Evolutionary conservation across 176 grass and related monocot genomes (phyloP).

Genomic region (Oryza australiensis): DNA sequence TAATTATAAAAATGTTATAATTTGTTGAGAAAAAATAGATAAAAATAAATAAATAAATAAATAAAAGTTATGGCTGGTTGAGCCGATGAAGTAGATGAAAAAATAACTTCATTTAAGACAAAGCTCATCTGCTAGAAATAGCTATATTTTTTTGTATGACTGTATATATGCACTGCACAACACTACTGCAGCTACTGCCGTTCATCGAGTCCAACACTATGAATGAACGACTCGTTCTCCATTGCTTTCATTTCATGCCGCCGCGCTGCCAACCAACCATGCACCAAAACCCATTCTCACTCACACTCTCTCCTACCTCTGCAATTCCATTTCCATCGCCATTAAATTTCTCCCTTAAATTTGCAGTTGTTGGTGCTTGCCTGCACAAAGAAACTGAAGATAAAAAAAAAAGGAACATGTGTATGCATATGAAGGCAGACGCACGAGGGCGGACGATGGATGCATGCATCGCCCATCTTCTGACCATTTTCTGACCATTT

Average conservation of each 20-base stretch:
- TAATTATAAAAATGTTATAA: too few relatives aligned
- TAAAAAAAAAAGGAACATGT: neutral
- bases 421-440: neutral
- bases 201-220: slow-evolving; percentile 9
- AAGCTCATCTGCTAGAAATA: too few relatives aligned
- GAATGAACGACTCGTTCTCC: neutral
- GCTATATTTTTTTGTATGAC: too few relatives aligned
- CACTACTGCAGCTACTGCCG: neutral
- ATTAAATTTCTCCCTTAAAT: neutral
- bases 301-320: neutral
- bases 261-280: slow-evolving; percentile 15
- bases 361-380: neutral
- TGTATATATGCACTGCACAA: too few relatives aligned
- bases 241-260: slow-evolving; percentile 8
- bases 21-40: too few relatives aligned
- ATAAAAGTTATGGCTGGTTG: too few relatives aligned
- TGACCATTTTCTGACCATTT: slow-evolving; percentile 23
- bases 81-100: too few relatives aligned
- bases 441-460: neutral
- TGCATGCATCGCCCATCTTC: neutral
- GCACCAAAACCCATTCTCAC: neutral
- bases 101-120: too few relatives aligned
- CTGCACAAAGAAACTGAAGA: too few relatives aligned
- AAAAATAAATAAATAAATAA: too few relatives aligned
- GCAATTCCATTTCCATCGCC: neutral